Evolutionary conservation across 1,139 yeast species (phyloP).

Genomic region (Saccharomyces uvarum): DNA sequence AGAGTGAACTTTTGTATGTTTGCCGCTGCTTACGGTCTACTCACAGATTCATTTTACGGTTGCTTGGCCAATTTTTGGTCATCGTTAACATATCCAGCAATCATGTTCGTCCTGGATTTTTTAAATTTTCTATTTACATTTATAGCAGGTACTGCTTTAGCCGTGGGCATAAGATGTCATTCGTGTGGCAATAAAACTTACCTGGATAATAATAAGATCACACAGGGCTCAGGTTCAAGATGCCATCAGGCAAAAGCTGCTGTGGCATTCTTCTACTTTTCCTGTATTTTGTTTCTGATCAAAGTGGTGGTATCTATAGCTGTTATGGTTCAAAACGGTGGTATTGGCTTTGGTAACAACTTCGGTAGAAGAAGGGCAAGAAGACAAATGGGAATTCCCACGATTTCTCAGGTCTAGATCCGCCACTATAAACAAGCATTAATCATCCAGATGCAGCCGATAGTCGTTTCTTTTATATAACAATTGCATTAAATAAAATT

Average conservation of each 20-base stretch:
- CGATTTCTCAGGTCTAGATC: conserved; percentile 68
- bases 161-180: conserved; percentile 80
- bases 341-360: conserved; percentile 45
- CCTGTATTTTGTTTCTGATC: conserved; percentile 68
- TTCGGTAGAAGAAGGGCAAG: conserved; percentile 38
- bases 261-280: conserved; percentile 82
- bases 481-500: not conserved
- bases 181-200: conserved; percentile 68
- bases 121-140: conserved; percentile 85
- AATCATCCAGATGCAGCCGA: not conserved
- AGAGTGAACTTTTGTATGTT: conserved; percentile 86
- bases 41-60: conserved; percentile 77
- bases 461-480: not conserved
- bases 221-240: conserved; percentile 71
- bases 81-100: conserved; percentile 79
- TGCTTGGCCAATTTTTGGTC: conserved; percentile 68
- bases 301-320: conserved; percentile 56
- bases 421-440: not conserved
- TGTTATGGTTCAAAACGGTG: conserved; percentile 60
- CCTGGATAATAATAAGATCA: conserved; percentile 54
- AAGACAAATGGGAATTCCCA: conserved; percentile 78
- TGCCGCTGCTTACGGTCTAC: conserved; percentile 76
- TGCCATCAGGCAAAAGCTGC: conserved; percentile 95
- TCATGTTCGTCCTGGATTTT: conserved; percentile 69
- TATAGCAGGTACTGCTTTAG: conserved; percentile 90